A percentile compares a stretch with the other conserved stretches of the same genome.
Conservation (phyloP, 2,329 filamentous ascomycete genomes). For the Aspergillus pseudotamarii region DNA sequence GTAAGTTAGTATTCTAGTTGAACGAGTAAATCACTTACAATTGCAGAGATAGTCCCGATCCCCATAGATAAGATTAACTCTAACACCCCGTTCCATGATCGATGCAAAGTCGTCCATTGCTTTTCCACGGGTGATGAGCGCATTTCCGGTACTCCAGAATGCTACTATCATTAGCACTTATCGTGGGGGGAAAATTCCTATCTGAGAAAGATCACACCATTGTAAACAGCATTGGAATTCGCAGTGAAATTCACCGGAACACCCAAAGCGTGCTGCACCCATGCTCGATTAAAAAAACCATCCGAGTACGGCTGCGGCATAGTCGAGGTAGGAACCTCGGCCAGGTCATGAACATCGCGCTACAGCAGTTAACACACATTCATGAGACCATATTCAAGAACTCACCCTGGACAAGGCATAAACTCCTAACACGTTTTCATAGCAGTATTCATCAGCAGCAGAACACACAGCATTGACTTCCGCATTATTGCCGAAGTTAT, state of each 20-base stretch:
- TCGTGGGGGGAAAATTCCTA: background rate
- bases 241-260: background rate
- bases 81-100: constrained; percentile 7
- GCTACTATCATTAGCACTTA: background rate
- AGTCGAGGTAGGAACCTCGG: background rate
- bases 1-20: no score
- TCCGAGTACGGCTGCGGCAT: background rate
- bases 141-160: constrained; percentile 6
- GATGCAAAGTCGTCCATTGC: constrained; percentile 8
- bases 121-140: constrained; percentile 4
- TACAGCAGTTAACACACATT: background rate
- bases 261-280: background rate
- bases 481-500: background rate
- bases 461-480: constrained; percentile 4
- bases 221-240: background rate
- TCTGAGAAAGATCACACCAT: background rate
- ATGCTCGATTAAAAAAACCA: background rate
- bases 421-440: background rate
- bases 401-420: constrained; percentile 7
- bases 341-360: background rate
- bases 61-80: constrained; percentile 6
- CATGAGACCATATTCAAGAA: background rate
- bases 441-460: background rate
- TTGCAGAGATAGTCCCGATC: constrained; percentile 11
- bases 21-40: background rate